Percentiles rank a stretch among this genome's conserved stretches.
Evolutionary conservation across 1,284 basidiomycete species (phyloP).

Genomic region (Moesziomyces globuligerus): DNA sequence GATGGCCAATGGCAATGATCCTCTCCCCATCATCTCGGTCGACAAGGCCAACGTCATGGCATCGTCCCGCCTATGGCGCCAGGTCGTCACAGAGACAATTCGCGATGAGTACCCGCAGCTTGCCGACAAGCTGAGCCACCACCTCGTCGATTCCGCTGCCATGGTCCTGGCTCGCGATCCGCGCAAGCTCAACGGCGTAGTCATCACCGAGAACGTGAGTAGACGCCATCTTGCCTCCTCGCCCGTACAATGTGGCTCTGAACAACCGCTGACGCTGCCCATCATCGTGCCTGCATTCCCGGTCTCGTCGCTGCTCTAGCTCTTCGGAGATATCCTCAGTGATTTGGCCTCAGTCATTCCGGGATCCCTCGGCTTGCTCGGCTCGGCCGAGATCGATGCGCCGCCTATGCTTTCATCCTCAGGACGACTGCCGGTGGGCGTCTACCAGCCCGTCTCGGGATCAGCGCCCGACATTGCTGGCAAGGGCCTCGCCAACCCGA

Average conservation of each 20-base stretch:
- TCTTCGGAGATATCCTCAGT: slow-evolving; percentile 50
- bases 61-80: slow-evolving; percentile 90
- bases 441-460: slow-evolving; percentile 88
- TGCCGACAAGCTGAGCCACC: slow-evolving; percentile 70
- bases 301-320: slow-evolving; percentile 5
- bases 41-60: slow-evolving; percentile 99
- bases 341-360: slow-evolving; percentile 44
- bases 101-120: slow-evolving; percentile 50
- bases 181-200: slow-evolving; percentile 89
- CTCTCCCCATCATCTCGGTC: slow-evolving; percentile 87
- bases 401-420: slow-evolving; percentile 73
- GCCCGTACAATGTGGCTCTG: neutral
- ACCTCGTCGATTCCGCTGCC: slow-evolving; percentile 90
- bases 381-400: slow-evolving; percentile 94
- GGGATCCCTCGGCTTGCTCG: slow-evolving; percentile 77
- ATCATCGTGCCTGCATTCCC: too few relatives aligned
- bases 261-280: neutral
- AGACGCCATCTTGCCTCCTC: neutral
- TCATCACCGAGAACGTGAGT: slow-evolving; percentile 59
- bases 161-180: slow-evolving; percentile 95
- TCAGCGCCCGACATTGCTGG: slow-evolving; percentile 92
- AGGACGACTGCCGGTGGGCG: slow-evolving; percentile 72
- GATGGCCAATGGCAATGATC: slow-evolving; percentile 83
- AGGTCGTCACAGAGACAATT: slow-evolving; percentile 68
- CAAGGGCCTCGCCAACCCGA: slow-evolving; percentile 91